Evolutionary conservation across 164 flowering plant genomes (phyloP).

Genomic region (Magnolia kwangsiensis): DNA sequence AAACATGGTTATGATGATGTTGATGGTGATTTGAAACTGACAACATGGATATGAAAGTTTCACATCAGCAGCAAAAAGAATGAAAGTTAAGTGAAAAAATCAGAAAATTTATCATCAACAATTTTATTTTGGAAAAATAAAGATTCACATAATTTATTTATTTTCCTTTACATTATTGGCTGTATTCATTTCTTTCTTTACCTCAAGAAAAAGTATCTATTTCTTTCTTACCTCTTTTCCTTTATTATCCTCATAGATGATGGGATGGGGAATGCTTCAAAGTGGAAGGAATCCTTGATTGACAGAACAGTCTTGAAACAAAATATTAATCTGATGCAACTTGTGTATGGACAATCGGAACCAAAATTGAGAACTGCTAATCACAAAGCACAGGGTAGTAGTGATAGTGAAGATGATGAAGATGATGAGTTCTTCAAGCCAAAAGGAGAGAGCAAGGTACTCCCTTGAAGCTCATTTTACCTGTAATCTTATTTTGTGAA

Average conservation of each 20-base stretch:
- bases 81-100: no score
- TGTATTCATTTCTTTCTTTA: background rate
- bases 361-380: constrained; percentile 20
- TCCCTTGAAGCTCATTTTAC: background rate
- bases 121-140: no score
- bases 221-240: background rate
- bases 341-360: constrained; percentile 68
- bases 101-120: no score
- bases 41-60: no score
- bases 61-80: no score
- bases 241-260: constrained; percentile 29
- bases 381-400: constrained; percentile 29
- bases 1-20: no score
- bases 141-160: no score
- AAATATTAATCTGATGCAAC: constrained; percentile 66
- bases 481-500: background rate
- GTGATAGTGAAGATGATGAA: constrained; percentile 62
- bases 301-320: constrained; percentile 41
- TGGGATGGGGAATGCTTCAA: constrained; percentile 64
- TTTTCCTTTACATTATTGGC: no score
- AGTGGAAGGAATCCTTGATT: constrained; percentile 71
- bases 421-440: constrained; percentile 82
- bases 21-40: no score
- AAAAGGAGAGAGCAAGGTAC: constrained; percentile 73
- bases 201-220: background rate